Conservation (phyloP, 305 asterid genomes). For the Fraxinus xanthoxyloides region DNA sequence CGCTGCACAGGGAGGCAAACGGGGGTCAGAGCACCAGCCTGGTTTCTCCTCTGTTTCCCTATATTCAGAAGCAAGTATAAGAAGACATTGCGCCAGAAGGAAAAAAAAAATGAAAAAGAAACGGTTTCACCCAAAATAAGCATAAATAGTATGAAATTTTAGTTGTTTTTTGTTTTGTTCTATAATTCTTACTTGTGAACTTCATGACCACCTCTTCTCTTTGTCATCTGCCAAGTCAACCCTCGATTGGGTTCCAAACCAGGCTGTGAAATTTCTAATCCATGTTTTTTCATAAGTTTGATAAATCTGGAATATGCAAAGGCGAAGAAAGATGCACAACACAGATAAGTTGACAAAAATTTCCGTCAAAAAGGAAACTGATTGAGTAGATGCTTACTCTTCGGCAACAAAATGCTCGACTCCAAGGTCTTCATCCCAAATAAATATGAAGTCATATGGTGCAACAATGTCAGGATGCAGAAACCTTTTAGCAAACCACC, state of each 20-base stretch:
- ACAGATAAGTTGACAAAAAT: slow-evolving; percentile 1
- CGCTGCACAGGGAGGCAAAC: slow-evolving; percentile 68
- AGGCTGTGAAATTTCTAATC: slow-evolving; percentile 55
- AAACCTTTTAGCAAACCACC: slow-evolving; percentile 78
- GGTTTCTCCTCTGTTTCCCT: slow-evolving; percentile 54
- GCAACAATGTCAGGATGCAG: slow-evolving; percentile 65
- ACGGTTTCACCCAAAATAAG: neutral
- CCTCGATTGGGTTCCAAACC: slow-evolving; percentile 36
- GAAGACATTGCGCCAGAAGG: neutral
- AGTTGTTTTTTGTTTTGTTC: neutral
- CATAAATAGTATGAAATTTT: neutral
- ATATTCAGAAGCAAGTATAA: neutral
- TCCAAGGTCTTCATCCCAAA: slow-evolving; percentile 46
- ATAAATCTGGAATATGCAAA: slow-evolving; percentile 37
- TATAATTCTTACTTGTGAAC: slow-evolving; percentile 47
- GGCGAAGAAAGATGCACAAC: neutral
- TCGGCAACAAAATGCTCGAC: slow-evolving; percentile 48
- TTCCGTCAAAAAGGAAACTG: neutral
- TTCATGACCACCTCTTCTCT: slow-evolving; percentile 31
- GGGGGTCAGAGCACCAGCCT: slow-evolving; percentile 64
- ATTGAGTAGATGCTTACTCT: slow-evolving; percentile 37
- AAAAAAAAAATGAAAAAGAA: neutral
- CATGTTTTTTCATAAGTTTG: slow-evolving; percentile 53
- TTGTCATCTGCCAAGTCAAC: slow-evolving; percentile 64
- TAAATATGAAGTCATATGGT: slow-evolving; percentile 57